Evolutionary conservation across 495 filamentous ascomycete genomes (phyloP), one percentile per base, ranked within the genome.

Genomic region (Neurospora sp.): DNA sequence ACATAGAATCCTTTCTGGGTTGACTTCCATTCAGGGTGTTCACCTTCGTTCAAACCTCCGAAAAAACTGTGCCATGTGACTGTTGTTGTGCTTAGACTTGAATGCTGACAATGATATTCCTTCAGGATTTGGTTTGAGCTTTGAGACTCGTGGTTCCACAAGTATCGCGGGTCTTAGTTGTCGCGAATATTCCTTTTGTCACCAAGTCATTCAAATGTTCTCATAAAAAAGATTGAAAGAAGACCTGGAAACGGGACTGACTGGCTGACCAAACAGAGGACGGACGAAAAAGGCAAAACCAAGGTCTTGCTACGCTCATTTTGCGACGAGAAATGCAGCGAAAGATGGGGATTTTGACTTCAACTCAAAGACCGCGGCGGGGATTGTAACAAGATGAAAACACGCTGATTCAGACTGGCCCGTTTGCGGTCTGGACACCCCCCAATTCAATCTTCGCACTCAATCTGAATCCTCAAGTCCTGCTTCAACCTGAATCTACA

Each of bases 321-420:
- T 0, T 0, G 42, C 8, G 42, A n/a, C 0, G 1, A 3, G 7
- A 8, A 44, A 44, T n/a, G 8, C 3, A 44, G 2, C 7, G 8
- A 44, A 3, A 44, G 0, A 8, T 4, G 3, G 4, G 18, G 1
- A 9, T 20, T 0, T 20, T 0, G 8, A 0, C 1, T 42, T 9
- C 18, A 9, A 4, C 42, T 9, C 45, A 12, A 53, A 12, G 45
- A 47, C 3, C 1, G n/a, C 7, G 0, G 40, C 40, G 40, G 14
- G 8, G 3, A 10, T 20, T 4, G 8, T 47, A 8, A 10, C 3
- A 9, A 3, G 3, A 47, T 2, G 8, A 47, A 3, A 20, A 8
- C n/a, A 47, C 8, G 18, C 1, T 47, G 44, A 20, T 47, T 47
- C 20, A 2, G 45, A 47, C 8, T 47, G 1, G 41, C 41, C 41